Base-by-base conservation (phyloP, 2,329 filamentous ascomycete genomes). In the Fusarium humuli region DNA sequence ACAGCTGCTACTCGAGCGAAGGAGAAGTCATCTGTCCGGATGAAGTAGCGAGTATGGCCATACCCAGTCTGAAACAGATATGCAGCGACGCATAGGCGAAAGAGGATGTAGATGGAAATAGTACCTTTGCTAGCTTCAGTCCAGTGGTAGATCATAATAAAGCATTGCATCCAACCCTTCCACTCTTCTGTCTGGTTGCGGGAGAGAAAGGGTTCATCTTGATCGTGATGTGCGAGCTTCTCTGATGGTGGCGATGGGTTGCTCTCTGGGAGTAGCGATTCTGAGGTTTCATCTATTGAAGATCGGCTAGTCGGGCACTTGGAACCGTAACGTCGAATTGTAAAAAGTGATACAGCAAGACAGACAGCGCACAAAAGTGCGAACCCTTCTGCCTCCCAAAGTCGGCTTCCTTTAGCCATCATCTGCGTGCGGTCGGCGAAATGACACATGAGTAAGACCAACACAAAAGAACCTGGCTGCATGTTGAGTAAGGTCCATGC, bases 51-150 rank as follows among this genome's bases (percentile, higher is more conserved):
- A 0, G 88, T 84, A 71, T 91, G 88, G 2, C 87, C 88, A 69
- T 87, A 91, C 7, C 85, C 86, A 10, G 85, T 88, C 67, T 91
- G 81, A 74, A 91, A 91, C 34, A 91, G 81, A 74, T 90, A 91
- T 3, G 83, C 81, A 1, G 87, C 84, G 6, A 89, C 80, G 22
- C 86, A 79, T 4, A 90, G 73, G 20, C 86, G 84, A 16, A 87
- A 78, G 52, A 87, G 76, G 67, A 87, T 82, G 77, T 89, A 87
- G 27, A 88, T 81, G 3, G 87, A 75, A 8, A 8, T 27, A 6
- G 16, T 20, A 3, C 61, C 65, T 2, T 37, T 79, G 70, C 63
- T 85, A 5, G 83, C 84, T 20, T 84, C 83, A 37, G 86, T 86
- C 76, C 87, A 90, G 66, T 88, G 84, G 71, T 88, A 90, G 13